Evolutionary conservation across 1,284 basidiomycete species (phyloP).

Genomic region (Rhodotorula mucilaginosa): DNA sequence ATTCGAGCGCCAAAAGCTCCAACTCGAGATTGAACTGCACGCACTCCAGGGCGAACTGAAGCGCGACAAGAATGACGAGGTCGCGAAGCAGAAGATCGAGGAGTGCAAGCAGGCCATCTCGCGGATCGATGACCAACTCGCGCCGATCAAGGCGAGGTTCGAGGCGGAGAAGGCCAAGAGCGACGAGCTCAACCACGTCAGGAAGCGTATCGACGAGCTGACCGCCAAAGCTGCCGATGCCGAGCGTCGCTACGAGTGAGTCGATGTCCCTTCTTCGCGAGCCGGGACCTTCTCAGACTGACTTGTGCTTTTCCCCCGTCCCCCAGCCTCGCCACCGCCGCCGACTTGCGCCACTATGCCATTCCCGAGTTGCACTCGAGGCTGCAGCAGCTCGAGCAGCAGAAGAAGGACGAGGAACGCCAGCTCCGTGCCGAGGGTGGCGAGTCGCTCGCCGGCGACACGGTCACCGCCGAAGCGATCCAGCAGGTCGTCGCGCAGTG

Average conservation of each 20-base stretch:
- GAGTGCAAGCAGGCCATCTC: constrained; percentile 75
- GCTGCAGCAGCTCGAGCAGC: constrained; percentile 57
- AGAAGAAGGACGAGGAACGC: constrained; percentile 53
- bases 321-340: constrained; percentile 65
- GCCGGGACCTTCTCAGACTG: constrained; percentile 1
- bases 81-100: constrained; percentile 82
- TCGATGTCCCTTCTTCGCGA: background rate
- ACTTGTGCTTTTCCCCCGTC: background rate
- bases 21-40: constrained; percentile 93
- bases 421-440: constrained; percentile 48
- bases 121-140: constrained; percentile 83
- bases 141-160: constrained; percentile 81
- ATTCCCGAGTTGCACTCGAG: constrained; percentile 84
- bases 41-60: constrained; percentile 65
- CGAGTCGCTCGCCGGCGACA: constrained; percentile 46
- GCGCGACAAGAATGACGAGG: constrained; percentile 71
- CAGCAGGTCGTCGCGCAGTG: constrained; percentile 58
- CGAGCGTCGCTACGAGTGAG: constrained; percentile 66
- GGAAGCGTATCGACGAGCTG: constrained; percentile 85
- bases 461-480: constrained; percentile 55
- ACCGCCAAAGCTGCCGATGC: constrained; percentile 92
- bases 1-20: constrained; percentile 86
- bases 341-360: constrained; percentile 88
- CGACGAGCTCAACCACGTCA: constrained; percentile 77
- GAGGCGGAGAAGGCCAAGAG: constrained; percentile 84